phyloP scores from a whole-genome alignment of 257 asterid genomes.

The Linaria vulgaris region DNA sequence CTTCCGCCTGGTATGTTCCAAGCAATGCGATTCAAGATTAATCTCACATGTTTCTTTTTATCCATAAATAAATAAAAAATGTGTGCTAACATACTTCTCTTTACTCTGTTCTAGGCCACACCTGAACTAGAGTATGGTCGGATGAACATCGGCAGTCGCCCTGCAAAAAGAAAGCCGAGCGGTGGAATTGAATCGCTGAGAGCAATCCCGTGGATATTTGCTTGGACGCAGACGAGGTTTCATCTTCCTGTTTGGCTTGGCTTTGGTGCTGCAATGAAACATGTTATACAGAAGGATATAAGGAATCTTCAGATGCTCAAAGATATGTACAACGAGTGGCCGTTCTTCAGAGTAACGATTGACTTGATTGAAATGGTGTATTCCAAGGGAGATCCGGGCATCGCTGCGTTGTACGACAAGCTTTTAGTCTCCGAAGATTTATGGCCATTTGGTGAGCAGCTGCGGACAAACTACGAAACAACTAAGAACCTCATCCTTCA shows the following conservation, averaged over 20 bases:
- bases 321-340: slow-evolving; percentile 93
- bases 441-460: slow-evolving; percentile 65
- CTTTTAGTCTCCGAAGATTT: slow-evolving; percentile 65
- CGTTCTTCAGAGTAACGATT: slow-evolving; percentile 90
- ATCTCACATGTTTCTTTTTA: too few species aligned
- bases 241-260: slow-evolving; percentile 99
- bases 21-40: too few species aligned
- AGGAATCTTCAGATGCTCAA: slow-evolving; percentile 69
- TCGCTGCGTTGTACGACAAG: slow-evolving; percentile 82
- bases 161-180: slow-evolving; percentile 84
- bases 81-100: too few species aligned
- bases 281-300: slow-evolving; percentile 51
- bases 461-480: slow-evolving; percentile 58
- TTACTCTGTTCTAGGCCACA: slow-evolving; percentile 53
- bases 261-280: slow-evolving; percentile 74
- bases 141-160: slow-evolving; percentile 97
- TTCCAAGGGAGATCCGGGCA: slow-evolving; percentile 89
- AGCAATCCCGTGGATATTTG: slow-evolving; percentile 97
- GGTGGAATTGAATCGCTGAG: slow-evolving; percentile 94
- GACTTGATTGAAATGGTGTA: slow-evolving; percentile 94
- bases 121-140: slow-evolving; percentile 96
- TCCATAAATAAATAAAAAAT: too few species aligned
- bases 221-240: slow-evolving; percentile 97
- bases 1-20: slow-evolving; percentile 79
- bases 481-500: slow-evolving; percentile 69